phyloP scores from a whole-genome alignment of 1,284 basidiomycete species.

The Gastroboletus turbinatus region DNA sequence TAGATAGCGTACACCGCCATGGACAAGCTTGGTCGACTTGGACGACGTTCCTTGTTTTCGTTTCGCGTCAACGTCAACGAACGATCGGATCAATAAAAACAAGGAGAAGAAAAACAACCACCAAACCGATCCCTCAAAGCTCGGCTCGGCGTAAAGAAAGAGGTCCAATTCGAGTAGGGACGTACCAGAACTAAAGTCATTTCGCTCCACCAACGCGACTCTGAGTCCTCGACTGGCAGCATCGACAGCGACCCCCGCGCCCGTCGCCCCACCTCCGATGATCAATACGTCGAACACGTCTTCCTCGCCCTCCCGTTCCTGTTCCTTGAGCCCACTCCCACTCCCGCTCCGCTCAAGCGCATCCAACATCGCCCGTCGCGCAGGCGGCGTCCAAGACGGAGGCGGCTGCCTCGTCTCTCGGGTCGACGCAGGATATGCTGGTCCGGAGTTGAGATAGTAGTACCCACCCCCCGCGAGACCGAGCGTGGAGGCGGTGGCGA shows the following conservation, averaged over 20 bases:
- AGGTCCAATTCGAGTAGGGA: neutral
- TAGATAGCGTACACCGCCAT: constrained; percentile 96
- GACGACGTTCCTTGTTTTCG: constrained; percentile 78
- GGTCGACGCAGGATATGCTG: constrained; percentile 60
- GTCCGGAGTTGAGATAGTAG: constrained; percentile 70
- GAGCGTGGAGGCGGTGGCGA: constrained; percentile 50
- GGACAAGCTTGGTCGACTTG: constrained; percentile 96
- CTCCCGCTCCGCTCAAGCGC: constrained; percentile 38
- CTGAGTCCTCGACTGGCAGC: constrained; percentile 90
- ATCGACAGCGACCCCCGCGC: constrained; percentile 92
- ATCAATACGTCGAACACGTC: constrained; percentile 77
- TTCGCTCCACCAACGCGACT: constrained; percentile 91
- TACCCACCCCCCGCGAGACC: constrained; percentile 59
- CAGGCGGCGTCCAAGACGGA: constrained; percentile 74
- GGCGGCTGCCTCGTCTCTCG: constrained; percentile 64
- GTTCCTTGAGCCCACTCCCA: neutral
- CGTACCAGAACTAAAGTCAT: constrained; percentile 88
- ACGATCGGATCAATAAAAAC: constrained; percentile 36
- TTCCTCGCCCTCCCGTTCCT: constrained; percentile 30
- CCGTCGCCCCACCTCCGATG: constrained; percentile 93
- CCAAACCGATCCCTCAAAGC: neutral
- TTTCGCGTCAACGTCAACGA: neutral
- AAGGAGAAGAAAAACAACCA: neutral
- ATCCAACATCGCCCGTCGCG: constrained; percentile 61
- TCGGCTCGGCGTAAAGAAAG: neutral